Conservation (phyloP, 2,329 filamentous ascomycete species). For the Clonostachys rhizophaga region DNA sequence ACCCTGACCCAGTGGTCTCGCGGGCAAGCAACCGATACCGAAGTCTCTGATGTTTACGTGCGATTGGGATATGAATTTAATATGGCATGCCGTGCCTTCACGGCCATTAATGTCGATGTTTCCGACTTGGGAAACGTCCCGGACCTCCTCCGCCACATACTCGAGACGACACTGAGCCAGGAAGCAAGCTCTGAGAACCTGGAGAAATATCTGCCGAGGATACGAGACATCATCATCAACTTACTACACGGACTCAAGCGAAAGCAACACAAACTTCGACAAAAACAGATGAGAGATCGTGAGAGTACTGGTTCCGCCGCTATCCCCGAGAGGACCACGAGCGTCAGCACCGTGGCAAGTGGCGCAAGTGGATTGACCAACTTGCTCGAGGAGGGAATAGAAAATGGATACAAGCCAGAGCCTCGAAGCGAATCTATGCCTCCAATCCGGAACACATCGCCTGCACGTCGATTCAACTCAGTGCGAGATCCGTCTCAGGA, state of each 20-base stretch:
- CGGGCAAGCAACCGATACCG: constrained; percentile 82
- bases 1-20: constrained; percentile 98
- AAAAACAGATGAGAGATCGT: constrained; percentile 55
- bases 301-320: constrained; percentile 30
- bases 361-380: constrained; percentile 49
- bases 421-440: constrained; percentile 20
- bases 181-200: constrained; percentile 91
- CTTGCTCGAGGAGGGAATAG: constrained; percentile 55
- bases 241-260: constrained; percentile 92
- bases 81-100: constrained; percentile 94
- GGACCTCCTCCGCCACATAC: constrained; percentile 80
- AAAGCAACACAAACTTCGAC: constrained; percentile 84
- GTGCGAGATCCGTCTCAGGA: constrained; percentile 45
- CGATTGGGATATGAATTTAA: constrained; percentile 98
- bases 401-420: constrained; percentile 42
- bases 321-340: constrained; percentile 45
- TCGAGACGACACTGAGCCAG: constrained; percentile 94
- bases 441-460: constrained; percentile 26
- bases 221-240: constrained; percentile 98
- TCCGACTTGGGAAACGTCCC: constrained; percentile 92
- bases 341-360: constrained; percentile 54
- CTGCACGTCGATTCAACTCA: constrained; percentile 39
- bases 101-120: constrained; percentile 94
- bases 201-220: constrained; percentile 88
- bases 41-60: constrained; percentile 98